Evolutionary conservation across 2,329 filamentous ascomycete genomes (phyloP).

Genomic region (Ceratocystiopsis sp.): DNA sequence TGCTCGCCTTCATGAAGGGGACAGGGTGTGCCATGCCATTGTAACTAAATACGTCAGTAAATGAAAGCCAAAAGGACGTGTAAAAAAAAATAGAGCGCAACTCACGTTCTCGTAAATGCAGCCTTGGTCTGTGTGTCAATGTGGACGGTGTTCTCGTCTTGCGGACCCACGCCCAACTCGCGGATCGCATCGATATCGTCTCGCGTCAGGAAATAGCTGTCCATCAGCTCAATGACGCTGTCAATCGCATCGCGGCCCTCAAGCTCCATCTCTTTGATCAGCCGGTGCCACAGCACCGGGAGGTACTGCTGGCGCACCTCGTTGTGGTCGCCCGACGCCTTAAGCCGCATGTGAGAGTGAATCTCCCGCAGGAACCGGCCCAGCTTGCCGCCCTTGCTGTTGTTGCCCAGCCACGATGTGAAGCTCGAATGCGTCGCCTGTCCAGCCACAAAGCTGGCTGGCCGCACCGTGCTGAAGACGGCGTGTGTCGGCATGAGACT

Average conservation of each 20-base stretch:
- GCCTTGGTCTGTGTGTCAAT: conserved; percentile 77
- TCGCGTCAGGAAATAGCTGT: conserved; percentile 85
- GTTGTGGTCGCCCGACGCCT: conserved; percentile 75
- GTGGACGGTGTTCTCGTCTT: conserved; percentile 56
- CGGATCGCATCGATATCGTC: conserved; percentile 90
- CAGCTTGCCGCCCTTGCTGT: conserved; percentile 70
- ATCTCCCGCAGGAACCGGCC: conserved; percentile 78
- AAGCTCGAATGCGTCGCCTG: conserved; percentile 61
- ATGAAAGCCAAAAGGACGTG: background rate
- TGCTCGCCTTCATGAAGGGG: conserved; percentile 90
- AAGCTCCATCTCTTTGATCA: conserved; percentile 54
- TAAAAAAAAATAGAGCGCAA: conserved; percentile 12
- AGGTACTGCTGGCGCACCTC: conserved; percentile 92
- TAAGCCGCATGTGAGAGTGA: conserved; percentile 90
- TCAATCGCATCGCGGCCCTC: conserved; percentile 71
- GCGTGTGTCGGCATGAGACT: conserved; percentile 94
- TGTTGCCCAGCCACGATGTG: conserved; percentile 86
- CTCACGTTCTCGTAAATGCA: conserved; percentile 75
- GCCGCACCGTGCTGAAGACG: conserved; percentile 84
- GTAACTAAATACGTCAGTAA: conserved; percentile 39
- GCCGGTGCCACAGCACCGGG: conserved; percentile 68
- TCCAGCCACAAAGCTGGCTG: conserved; percentile 73
- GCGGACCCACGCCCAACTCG: conserved; percentile 76
- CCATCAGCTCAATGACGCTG: conserved; percentile 87
- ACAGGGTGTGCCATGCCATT: conserved; percentile 75